These are phyloP conservation scores for Rubus idaeus DNA, from an alignment of 306 rosid genomes.

Conservation along the genomic window DNA sequence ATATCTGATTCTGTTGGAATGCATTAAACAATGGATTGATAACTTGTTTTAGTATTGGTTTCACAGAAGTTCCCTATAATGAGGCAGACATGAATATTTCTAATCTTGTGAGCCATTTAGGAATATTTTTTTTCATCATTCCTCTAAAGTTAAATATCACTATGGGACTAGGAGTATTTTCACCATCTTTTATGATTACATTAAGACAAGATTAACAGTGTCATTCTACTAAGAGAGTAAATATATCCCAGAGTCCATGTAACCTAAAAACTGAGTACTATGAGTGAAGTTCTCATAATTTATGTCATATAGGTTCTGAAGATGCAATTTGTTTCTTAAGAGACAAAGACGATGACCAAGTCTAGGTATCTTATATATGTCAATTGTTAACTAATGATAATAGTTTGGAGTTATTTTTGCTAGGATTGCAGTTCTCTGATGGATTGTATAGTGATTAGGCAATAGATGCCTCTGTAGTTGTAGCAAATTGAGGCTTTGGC, in stretches of 20 bases:
- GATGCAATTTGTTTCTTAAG: background rate
- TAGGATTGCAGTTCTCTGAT: background rate
- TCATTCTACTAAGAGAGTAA: background rate
- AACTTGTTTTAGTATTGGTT: background rate
- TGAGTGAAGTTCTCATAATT: background rate
- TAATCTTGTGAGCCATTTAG: background rate
- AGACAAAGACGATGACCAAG: background rate
- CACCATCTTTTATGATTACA: background rate
- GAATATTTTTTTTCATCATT: background rate
- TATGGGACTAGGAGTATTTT: background rate
- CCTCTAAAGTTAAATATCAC: background rate
- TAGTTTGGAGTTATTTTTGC: background rate
- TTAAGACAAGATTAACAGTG: background rate
- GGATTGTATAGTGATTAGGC: background rate
- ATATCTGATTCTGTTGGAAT: background rate
- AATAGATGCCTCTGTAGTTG: background rate
- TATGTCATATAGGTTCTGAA: background rate
- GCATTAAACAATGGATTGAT: background rate
- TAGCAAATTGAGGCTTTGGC: constrained; percentile 3
- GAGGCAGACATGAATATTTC: background rate
- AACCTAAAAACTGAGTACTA: background rate
- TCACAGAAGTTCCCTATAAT: background rate
- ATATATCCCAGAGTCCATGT: background rate
- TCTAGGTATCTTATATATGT: background rate
- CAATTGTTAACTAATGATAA: background rate